phyloP scores from a whole-genome alignment of 225 moss, liverwort and hornwort species.

The Antitrichia curtipendula region DNA sequence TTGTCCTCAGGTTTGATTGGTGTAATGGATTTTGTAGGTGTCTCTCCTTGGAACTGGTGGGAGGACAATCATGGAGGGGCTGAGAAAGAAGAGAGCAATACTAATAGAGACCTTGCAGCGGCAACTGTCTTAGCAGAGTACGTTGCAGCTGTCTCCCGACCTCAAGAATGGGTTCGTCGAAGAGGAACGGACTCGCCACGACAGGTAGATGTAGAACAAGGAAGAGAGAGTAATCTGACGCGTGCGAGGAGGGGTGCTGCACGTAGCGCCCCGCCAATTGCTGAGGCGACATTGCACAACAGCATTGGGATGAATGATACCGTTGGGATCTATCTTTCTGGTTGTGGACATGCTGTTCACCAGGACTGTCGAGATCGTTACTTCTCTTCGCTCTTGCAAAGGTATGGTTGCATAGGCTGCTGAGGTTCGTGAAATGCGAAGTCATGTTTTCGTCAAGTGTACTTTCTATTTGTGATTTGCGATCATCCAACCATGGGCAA shows the following conservation, averaged over 20 bases:
- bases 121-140: conserved; percentile 90
- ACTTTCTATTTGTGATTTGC: not conserved
- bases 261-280: conserved; percentile 33
- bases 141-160: conserved; percentile 68
- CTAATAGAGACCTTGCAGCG: conserved; percentile 53
- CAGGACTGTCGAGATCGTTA: conserved; percentile 95
- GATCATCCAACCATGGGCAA: not conserved
- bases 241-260: conserved; percentile 52
- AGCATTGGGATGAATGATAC: conserved; percentile 60
- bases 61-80: conserved; percentile 42
- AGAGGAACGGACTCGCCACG: conserved; percentile 52
- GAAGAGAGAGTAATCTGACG: conserved; percentile 41
- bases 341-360: conserved; percentile 97
- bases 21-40: conserved; percentile 9
- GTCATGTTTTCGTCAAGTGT: not conserved
- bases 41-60: conserved; percentile 58
- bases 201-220: conserved; percentile 45
- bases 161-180: conserved; percentile 47
- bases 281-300: conserved; percentile 49
- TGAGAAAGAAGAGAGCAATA: conserved; percentile 33
- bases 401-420: conserved; percentile 18
- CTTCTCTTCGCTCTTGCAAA: conserved; percentile 78
- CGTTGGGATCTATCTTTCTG: conserved; percentile 74
- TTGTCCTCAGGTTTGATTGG: not conserved
- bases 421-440: not conserved